phyloP scores from a whole-genome alignment of 2,329 filamentous ascomycete species.

The Pyrenophora graminea region DNA sequence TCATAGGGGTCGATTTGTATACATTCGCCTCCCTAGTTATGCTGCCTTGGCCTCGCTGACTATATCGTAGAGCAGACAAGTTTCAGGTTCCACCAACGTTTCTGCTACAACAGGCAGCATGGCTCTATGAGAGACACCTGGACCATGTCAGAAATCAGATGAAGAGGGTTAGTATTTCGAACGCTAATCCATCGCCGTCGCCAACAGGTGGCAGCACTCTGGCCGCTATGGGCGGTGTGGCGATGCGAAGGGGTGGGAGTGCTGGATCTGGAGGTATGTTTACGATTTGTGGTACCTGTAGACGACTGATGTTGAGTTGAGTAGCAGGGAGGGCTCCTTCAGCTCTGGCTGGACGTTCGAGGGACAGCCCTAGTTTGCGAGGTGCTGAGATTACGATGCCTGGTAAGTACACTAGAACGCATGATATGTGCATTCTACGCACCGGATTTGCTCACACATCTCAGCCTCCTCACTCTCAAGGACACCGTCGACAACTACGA shows the following conservation, averaged over 20 bases:
- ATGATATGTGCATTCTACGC: not conserved
- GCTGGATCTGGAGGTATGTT: slow-evolving; percentile 45
- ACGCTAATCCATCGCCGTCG: slow-evolving; percentile 58
- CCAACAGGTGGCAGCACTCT: slow-evolving; percentile 50
- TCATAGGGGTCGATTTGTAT: slow-evolving; percentile 75
- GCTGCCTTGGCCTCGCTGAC: slow-evolving; percentile 9
- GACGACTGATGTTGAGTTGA: slow-evolving; percentile 2
- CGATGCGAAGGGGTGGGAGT: slow-evolving; percentile 59
- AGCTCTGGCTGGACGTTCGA: slow-evolving; percentile 60
- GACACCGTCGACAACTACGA: slow-evolving; percentile 54
- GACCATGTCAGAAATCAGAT: slow-evolving; percentile 90
- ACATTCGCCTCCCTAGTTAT: slow-evolving; percentile 24
- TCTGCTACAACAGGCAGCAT: slow-evolving; percentile 88
- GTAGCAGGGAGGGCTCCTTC: slow-evolving; percentile 54
- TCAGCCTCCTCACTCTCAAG: slow-evolving; percentile 46
- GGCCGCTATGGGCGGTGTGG: slow-evolving; percentile 44
- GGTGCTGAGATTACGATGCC: slow-evolving; percentile 53
- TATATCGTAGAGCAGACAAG: slow-evolving; percentile 59
- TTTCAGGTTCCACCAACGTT: slow-evolving; percentile 89
- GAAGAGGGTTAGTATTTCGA: slow-evolving; percentile 69
- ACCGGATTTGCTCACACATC: not conserved
- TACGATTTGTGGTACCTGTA: no score
- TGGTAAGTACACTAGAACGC: slow-evolving; percentile 31
- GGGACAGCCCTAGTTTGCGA: slow-evolving; percentile 59
- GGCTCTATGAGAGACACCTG: slow-evolving; percentile 88